Percentiles rank a stretch among this genome's conserved stretches.
phyloP scores from a whole-genome alignment of 805 yeast genomes.

The Kodamaea fukazawae region DNA sequence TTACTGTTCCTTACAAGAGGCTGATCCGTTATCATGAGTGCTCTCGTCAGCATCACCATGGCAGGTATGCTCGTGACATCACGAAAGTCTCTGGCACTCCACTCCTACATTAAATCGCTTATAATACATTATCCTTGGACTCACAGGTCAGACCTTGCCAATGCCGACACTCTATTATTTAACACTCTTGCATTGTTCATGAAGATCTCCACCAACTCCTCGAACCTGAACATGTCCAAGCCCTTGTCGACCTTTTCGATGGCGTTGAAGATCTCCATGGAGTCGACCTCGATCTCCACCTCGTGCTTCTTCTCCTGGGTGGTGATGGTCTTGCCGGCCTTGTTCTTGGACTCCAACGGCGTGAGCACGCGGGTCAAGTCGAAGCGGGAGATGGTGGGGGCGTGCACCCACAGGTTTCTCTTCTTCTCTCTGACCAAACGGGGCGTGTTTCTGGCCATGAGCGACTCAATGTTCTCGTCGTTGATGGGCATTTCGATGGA shows the following conservation, averaged over 20 bases:
- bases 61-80: too few species aligned
- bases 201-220: conserved; percentile 55
- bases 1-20: too few species aligned
- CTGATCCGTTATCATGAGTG: too few species aligned
- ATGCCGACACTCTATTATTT: conserved; percentile 42
- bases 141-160: conserved; percentile 20
- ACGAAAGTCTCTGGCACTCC: too few species aligned
- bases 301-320: conserved; percentile 37
- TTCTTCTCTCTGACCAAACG: conserved; percentile 64
- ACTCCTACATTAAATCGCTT: too few species aligned
- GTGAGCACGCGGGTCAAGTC: conserved; percentile 63
- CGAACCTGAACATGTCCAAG: conserved; percentile 52
- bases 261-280: conserved; percentile 38
- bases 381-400: conserved; percentile 68
- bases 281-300: conserved; percentile 42
- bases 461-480: conserved; percentile 52
- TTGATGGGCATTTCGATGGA: conserved; percentile 74
- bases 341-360: conserved; percentile 36
- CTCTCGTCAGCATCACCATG: too few species aligned
- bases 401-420: conserved; percentile 68
- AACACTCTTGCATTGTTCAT: conserved; percentile 56
- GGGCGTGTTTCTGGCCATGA: conserved; percentile 50
- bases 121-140: too few species aligned
- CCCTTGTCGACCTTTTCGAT: conserved; percentile 41
- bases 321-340: conserved; percentile 33